Evolutionary conservation across 2,329 filamentous ascomycete species (phyloP), one percentile per base, ranked within the genome.

Genomic region (Beauveria scarabaeidicola): DNA sequence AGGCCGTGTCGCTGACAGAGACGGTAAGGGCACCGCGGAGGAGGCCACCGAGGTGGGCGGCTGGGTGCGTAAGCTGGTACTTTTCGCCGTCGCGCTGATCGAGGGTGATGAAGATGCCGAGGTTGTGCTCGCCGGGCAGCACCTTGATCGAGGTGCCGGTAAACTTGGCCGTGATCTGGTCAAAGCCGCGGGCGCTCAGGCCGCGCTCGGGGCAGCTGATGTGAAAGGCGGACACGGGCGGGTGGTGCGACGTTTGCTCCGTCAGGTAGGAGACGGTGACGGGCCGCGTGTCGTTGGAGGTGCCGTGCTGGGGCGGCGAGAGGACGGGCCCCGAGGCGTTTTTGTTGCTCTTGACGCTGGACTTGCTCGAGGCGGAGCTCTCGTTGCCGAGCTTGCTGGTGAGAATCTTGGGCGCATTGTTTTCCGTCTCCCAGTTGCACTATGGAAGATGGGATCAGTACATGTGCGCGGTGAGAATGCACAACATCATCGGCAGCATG

Each of bases 211-310:
- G 91, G 70, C 94, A 99, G 69, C 91, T 88, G 64, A 97, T 87
- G 72, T 90, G 93, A 74, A 96, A 99, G 15, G 94, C 94, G 66
- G 93, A 97, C 65, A 99, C 93, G 10, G 94, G 94, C 38, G 94
- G 94, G 74, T 99, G 94, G 69, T 99, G 94, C 8, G 91, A 97
- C 9, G 94, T 99, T 76, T 99, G 94, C 75, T 99, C 94, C 27
- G 94, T 97, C 62, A 99, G 81, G 72, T 96, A 99, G 10, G 91
- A 96, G 66, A 99, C 84, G 66, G 88, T 89, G 66, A 96, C 82
- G n/a, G 69, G 67, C 29, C 79, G 81, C 62, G 73, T 74, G 56
- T 78, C 77, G 13, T 74, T 65, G 50, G 74, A 64, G n/a, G 75
- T 72, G 41, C 67, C 70, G 62, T 78, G 71, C 67, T 79, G 79